Base-by-base conservation (phyloP, 2,329 filamentous ascomycete species). In the Fusarium pseudograminearum region DNA sequence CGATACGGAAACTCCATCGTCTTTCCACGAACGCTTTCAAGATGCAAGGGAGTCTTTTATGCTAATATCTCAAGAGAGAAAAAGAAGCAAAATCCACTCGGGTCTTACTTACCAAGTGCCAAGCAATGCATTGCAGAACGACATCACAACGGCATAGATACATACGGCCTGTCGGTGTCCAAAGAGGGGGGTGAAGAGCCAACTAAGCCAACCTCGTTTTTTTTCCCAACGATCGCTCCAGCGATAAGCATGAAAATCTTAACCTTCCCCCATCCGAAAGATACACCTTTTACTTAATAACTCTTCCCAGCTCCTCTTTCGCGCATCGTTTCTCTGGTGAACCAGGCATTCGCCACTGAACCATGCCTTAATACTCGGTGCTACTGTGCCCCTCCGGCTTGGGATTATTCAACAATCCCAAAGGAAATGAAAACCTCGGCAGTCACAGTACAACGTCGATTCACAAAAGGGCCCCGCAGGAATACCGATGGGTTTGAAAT, bases 221-320 rank as follows among this genome's bases (percentile, higher is more conserved):
- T 73, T 70, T 58, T n/a, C n/a, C 9, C 22, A 38, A 67, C 48
- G 47, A 73, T 73, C 69, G 67, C 52, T 61, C 58, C 42, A 57
- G 58, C 61, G 41, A 73, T 62, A 36, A 24, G 38, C 38, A 63
- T 48, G 50, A 57, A 72, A 52, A 54, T 55, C 57, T 57, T 26
- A 51, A 34, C 16, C 61, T 52, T 59, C 47, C 53, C 71, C 73
- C 61, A 63, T 55, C 38, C 44, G 33, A 38, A 41, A 28, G 33
- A 47, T 50, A 54, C 69, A 54, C 26, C 22, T 68, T 50, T 64
- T 59, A 31, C 55, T 51, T 63, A 41, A 60, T 59, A 45, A n/a
- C 44, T 30, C 40, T 48, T 33, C 55, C 28, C 26, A 56, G 41
- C 57, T 64, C 67, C 54, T 61, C 53, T 69, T 54, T 47, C 31